These are phyloP conservation scores for Astragalus membranaceus DNA, from an alignment of 306 rosid species.

Conservation along the genomic window DNA sequence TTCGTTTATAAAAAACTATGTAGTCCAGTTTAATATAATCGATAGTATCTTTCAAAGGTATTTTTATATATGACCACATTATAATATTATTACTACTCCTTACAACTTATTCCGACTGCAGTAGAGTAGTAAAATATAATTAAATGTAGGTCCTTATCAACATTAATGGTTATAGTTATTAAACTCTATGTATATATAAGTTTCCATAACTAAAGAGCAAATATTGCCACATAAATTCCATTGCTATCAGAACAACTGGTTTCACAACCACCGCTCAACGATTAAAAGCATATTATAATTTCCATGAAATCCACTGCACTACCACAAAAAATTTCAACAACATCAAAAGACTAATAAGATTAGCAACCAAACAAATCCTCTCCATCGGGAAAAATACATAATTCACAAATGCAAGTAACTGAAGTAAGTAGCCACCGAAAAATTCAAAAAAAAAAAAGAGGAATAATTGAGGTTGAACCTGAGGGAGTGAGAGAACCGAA, in stretches of 20 bases:
- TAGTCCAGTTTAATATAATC: background rate
- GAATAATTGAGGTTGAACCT: slow-evolving; percentile 22
- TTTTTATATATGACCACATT: background rate
- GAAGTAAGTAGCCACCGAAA: background rate
- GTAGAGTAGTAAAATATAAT: background rate
- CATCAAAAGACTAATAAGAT: background rate
- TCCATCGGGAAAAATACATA: background rate
- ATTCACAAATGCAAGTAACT: slow-evolving; percentile 7
- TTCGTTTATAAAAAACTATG: background rate
- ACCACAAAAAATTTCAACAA: background rate
- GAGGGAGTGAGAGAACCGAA: slow-evolving; percentile 53
- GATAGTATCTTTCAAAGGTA: background rate
- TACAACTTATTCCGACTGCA: too few relatives aligned
- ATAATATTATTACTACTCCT: background rate
- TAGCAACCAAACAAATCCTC: background rate
- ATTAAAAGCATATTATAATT: too few relatives aligned
- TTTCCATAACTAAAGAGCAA: background rate
- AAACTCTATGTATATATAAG: background rate
- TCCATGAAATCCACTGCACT: background rate
- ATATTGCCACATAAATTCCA: background rate
- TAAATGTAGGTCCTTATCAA: background rate
- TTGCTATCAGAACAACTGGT: background rate
- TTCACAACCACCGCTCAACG: too few relatives aligned
- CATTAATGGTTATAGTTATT: background rate
- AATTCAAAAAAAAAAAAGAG: background rate